A percentile compares a stretch with the other conserved stretches of the same genome.
phyloP scores from a whole-genome alignment of 148 eudicot genomes.

The Heliosperma pusillum region DNA sequence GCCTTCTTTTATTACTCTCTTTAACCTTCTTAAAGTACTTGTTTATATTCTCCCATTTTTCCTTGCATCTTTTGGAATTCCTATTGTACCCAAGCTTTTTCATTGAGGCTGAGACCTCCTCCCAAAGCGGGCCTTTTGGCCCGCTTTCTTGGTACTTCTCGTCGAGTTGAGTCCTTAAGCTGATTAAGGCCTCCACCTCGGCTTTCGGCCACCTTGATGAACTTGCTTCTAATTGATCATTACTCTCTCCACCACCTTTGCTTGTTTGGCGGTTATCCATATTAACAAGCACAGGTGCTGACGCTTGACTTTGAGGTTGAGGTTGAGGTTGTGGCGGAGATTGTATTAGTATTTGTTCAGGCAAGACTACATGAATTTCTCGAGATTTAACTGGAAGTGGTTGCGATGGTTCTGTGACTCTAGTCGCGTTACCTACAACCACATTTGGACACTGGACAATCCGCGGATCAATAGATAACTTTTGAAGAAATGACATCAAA shows the following conservation, averaged over 20 bases:
- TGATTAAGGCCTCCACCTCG: slow-evolving; percentile 62
- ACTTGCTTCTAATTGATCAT: slow-evolving; percentile 17
- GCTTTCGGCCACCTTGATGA: slow-evolving; percentile 80
- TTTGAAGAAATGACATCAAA: slow-evolving; percentile 56
- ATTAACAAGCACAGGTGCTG: not conserved
- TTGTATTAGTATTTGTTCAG: not conserved
- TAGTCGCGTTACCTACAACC: not conserved
- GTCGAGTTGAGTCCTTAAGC: slow-evolving; percentile 52
- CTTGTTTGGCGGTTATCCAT: too few relatives aligned
- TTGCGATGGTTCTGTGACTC: not conserved
- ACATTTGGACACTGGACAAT: not conserved
- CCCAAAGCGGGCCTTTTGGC: slow-evolving; percentile 85
- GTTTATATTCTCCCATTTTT: slow-evolving; percentile 95
- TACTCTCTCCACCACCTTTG: slow-evolving; percentile 20
- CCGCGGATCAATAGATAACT: slow-evolving; percentile 54
- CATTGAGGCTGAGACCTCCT: slow-evolving; percentile 68
- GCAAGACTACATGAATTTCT: too few relatives aligned
- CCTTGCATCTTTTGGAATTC: slow-evolving; percentile 72
- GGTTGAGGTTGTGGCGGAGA: not conserved
- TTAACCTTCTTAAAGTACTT: slow-evolving; percentile 84
- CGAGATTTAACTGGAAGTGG: not conserved
- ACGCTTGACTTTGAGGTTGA: slow-evolving; percentile 21
- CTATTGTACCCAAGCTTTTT: slow-evolving; percentile 55
- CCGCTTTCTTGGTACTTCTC: slow-evolving; percentile 63
- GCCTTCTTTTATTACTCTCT: slow-evolving; percentile 70